Conservation (phyloP, 2,329 filamentous ascomycete species). For the Scedosporium minutisporum region DNA sequence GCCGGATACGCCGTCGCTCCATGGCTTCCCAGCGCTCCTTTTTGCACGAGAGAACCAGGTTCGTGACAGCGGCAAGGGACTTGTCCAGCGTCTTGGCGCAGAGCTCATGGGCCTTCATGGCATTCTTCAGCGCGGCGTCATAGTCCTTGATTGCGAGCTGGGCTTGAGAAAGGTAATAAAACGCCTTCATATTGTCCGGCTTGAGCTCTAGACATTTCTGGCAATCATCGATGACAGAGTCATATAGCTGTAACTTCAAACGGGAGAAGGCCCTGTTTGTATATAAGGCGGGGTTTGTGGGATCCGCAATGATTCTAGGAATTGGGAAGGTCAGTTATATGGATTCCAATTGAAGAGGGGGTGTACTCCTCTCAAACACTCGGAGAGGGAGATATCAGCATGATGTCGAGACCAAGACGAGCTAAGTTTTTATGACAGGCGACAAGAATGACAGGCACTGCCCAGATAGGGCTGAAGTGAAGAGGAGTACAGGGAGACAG, state of each 20-base stretch:
- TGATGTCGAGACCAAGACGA: background rate
- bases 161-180: conserved; percentile 75
- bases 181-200: conserved; percentile 64
- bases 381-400: too few relatives aligned
- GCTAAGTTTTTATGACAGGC: background rate
- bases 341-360: conserved; percentile 1
- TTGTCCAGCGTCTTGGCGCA: conserved; percentile 55
- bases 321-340: background rate
- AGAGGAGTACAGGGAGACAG: background rate
- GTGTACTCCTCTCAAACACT: too few relatives aligned
- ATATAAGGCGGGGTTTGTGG: conserved; percentile 68
- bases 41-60: conserved; percentile 68
- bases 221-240: conserved; percentile 69
- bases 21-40: conserved; percentile 74
- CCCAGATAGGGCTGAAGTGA: background rate
- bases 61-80: conserved; percentile 61
- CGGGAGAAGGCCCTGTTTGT: conserved; percentile 83
- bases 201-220: conserved; percentile 61
- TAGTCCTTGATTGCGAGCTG: conserved; percentile 60
- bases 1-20: conserved; percentile 52
- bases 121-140: conserved; percentile 57
- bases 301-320: conserved; percentile 64
- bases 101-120: conserved; percentile 61
- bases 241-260: conserved; percentile 63
- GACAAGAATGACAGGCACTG: background rate